Evolutionary conservation across 768 basidiomycete genomes (phyloP), one percentile per base, ranked within the genome.

Genomic region (Kwoniella europaea): DNA sequence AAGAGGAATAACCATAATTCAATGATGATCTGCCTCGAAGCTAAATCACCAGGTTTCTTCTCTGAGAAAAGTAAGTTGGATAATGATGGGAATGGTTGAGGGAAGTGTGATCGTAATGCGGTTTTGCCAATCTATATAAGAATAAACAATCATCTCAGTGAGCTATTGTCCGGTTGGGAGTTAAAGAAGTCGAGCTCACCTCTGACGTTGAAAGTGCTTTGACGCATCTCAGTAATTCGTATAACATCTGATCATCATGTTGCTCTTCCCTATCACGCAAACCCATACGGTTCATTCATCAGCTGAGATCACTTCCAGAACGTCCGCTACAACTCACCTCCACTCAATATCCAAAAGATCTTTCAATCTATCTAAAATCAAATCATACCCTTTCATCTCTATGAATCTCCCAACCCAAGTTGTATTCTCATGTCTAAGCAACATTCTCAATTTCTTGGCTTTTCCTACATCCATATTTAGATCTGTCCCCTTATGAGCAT

Each of bases 311-410:
- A 35, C 35, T 9, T 35, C 7, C 35, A 35, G 35, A 35, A 35
- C 35, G 6, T 35, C 35, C 35, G 7, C 6, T 35, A 6, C 35
- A 35, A 7, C 89, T 71, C 74, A 92, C 93, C 96, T 90, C 97
- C 97, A 99, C 84, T 99, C 97, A 44, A 98, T 89, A 76, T 94
- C 92, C 1, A 99, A 87, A 18, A 98, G 87, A 83, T 99, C 95
- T 69, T 94, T 92, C 24, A 98, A 84, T 65, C 93, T 87, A 0
- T 90, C 92, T 53, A 98, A 82, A 42, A 99, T 85, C 2, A 91
- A 90, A 10, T 89, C 87, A 78, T 98, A 99, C 1, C 97, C 97
- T 16, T 94, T 93, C 24, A 89, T 83, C 61, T 87, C 87, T 59
- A 97, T 82, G 79, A 98, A 98, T 55, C 90, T 90, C 75, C 92